Conservation (phyloP, 352 stramenopile genomes). For the Hyaloperonospora brassicae region DNA sequence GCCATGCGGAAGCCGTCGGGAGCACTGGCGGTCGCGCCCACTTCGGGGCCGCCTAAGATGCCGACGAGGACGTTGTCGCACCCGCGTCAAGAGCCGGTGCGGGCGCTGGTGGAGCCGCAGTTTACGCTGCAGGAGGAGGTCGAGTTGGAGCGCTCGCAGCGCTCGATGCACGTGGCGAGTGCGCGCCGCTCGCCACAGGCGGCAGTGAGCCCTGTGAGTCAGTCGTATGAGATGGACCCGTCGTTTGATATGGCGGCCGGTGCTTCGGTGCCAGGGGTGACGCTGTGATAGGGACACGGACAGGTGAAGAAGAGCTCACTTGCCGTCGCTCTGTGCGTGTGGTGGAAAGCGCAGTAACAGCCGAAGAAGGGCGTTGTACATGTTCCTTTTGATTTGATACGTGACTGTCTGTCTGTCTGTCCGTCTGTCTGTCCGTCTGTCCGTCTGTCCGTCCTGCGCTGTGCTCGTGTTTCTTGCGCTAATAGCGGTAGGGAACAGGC, state of each 20-base stretch:
- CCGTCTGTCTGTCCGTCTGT: too few relatives aligned
- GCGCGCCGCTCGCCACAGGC: conserved; percentile 25
- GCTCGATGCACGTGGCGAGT: conserved; percentile 16
- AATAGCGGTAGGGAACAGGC: too few relatives aligned
- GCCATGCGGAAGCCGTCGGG: conserved; percentile 30
- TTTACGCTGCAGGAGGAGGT: conserved; percentile 40
- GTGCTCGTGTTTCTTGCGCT: too few relatives aligned
- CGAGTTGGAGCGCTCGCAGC: conserved; percentile 22
- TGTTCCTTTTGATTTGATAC: too few relatives aligned
- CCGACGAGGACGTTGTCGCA: conserved; percentile 18
- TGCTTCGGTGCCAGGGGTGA: conserved; percentile 31
- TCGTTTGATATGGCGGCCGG: conserved; percentile 19
- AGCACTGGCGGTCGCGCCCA: conserved; percentile 9
- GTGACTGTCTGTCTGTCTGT: too few relatives aligned
- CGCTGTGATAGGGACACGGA: conserved; percentile 18
- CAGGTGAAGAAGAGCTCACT: too few relatives aligned
- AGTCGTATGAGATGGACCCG: conserved; percentile 21
- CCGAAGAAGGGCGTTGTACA: too few relatives aligned
- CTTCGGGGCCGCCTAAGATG: conserved; percentile 27
- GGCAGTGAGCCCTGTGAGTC: conserved; percentile 13
- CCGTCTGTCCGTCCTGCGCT: too few relatives aligned
- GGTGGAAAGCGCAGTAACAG: too few relatives aligned
- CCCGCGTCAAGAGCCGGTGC: conserved; percentile 29
- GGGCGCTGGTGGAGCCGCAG: conserved; percentile 24
- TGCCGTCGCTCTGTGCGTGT: too few relatives aligned